Base-by-base conservation (phyloP, 2,329 filamentous ascomycete genomes). In the Hypoxylon sp. region DNA sequence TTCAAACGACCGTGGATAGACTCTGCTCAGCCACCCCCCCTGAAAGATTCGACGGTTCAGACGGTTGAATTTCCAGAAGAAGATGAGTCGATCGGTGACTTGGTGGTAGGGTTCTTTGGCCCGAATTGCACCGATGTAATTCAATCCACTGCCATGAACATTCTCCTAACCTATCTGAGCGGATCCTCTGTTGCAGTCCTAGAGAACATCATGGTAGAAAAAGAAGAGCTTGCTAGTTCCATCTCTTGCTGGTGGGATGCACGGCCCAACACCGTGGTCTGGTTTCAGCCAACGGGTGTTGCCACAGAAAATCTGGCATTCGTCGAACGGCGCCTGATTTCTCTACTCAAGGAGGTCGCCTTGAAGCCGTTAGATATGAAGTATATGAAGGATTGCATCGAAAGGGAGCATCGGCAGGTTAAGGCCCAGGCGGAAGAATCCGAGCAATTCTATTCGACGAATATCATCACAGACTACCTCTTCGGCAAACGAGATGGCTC, bases 31-130 rank as follows among this genome's bases (percentile, higher is more conserved):
- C 87, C 91, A 0, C 87, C 90, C 2, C 73, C 83, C 0, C 76
- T 99, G 19, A 81, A 82, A 20, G 79, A 89, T 67, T 91, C 90
- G 0, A 78, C 86, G 7, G 73, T 96, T 8, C 84, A 93, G 60
- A 90, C 81, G 0, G 87, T 96, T 19, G 87, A 96, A 57, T 99
- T 99, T 64, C 94, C 94, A 0, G 94, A 99, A 68, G 93, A 97
- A 64, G 94, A 99, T 61, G 94, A 99, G 68, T 93, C 91, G 0
- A 89, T 87, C 47, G 94, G 94, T 26, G 93, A 97, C 67, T 85
- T 97, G 38, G 76, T 90, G 37, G 85, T 97, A 13, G 88, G 83
- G 1, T 96, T 95, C 73, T 85, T 97, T 46, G 94, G 94, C 0
- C 94, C 94, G 0, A 80, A 87, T 62, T 91, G 88, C 69, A 88